A percentile compares a stretch with the other conserved stretches of the same genome.
Conservation (phyloP, 306 rosid genomes). For the Phaseolus lunatus region DNA sequence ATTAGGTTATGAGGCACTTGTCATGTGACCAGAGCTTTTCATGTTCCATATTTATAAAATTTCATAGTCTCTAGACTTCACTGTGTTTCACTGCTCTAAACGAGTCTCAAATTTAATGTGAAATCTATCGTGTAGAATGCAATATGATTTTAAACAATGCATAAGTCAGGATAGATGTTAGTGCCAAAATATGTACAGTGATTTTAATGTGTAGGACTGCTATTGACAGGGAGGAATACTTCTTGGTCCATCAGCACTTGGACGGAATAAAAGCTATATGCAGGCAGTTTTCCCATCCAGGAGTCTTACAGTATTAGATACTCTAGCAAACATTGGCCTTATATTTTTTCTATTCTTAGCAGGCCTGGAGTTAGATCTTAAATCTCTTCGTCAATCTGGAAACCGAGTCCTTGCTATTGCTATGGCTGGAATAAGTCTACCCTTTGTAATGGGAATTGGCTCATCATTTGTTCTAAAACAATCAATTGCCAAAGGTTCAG, state of each 20-base stretch:
- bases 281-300: constrained; percentile 71
- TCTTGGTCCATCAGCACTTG: constrained; percentile 87
- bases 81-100: constrained; percentile 9
- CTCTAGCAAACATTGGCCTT: constrained; percentile 89
- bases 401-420: constrained; percentile 74
- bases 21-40: constrained; percentile 17
- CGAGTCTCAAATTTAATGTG: not conserved
- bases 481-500: constrained; percentile 75
- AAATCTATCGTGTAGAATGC: constrained; percentile 2
- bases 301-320: constrained; percentile 83
- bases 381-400: constrained; percentile 72
- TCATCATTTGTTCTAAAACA: constrained; percentile 64
- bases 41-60: not conserved
- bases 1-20: not conserved
- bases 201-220: constrained; percentile 5
- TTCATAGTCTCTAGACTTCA: not conserved
- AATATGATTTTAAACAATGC: constrained; percentile 8
- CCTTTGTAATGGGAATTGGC: constrained; percentile 84
- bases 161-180: constrained; percentile 9
- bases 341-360: constrained; percentile 80
- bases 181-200: constrained; percentile 21
- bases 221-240: constrained; percentile 82
- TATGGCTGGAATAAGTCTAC: constrained; percentile 74
- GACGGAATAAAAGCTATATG: constrained; percentile 71
- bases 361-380: constrained; percentile 80